These are phyloP conservation scores for Oenanthe sinensis DNA, from an alignment of 129 eudicot genomes.

Conservation along the genomic window DNA sequence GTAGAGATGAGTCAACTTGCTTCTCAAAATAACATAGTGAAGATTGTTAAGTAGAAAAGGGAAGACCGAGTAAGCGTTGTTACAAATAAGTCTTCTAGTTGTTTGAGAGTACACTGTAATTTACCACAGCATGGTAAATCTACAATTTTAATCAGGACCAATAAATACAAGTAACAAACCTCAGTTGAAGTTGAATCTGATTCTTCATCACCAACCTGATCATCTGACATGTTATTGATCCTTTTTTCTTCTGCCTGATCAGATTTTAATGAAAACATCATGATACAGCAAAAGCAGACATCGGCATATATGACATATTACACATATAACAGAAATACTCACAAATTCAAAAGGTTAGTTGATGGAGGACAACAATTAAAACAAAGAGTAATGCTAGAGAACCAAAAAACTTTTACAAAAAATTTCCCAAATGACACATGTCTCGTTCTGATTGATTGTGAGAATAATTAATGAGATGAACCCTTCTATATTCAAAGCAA, in stretches of 20 bases:
- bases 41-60: background rate
- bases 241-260: slow-evolving; percentile 27
- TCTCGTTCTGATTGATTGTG: too few species aligned
- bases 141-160: background rate
- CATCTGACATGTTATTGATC: slow-evolving; percentile 7
- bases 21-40: background rate
- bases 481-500: too few species aligned
- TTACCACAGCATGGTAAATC: background rate
- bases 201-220: slow-evolving; percentile 15
- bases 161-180: slow-evolving; percentile 12
- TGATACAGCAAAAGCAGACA: background rate
- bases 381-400: too few species aligned
- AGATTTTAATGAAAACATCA: background rate
- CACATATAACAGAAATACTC: background rate
- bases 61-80: background rate
- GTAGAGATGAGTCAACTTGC: background rate
- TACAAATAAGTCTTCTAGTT: background rate
- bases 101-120: background rate
- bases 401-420: too few species aligned
- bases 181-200: slow-evolving; percentile 14
- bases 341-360: background rate
- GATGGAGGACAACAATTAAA: too few species aligned
- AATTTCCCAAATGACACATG: too few species aligned
- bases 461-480: too few species aligned
- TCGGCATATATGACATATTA: background rate